phyloP scores from a whole-genome alignment of 192 early-diverging fungal species.

The Chytriomyces hyalinus region DNA sequence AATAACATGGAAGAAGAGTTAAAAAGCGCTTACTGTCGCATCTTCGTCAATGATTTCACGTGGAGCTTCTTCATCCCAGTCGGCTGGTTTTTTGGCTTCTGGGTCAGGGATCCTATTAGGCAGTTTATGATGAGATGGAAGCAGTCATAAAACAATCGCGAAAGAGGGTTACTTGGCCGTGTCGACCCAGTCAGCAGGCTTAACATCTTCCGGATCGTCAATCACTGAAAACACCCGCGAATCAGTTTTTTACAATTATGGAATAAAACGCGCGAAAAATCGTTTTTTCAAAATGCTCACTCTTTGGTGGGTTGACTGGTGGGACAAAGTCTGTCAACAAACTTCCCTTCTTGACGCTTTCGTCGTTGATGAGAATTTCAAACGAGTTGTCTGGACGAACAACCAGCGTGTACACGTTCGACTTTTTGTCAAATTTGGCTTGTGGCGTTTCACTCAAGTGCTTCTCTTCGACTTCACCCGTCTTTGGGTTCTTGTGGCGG shows the following conservation, averaged over 20 bases:
- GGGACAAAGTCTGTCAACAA: conserved; percentile 81
- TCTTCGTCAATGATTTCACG: conserved; percentile 74
- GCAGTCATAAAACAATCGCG: background rate
- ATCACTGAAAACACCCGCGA: conserved; percentile 55
- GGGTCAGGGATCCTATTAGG: conserved; percentile 70
- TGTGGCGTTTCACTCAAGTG: conserved; percentile 72
- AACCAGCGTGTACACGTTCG: conserved; percentile 82
- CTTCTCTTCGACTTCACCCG: conserved; percentile 84
- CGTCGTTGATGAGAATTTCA: conserved; percentile 77
- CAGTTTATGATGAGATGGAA: background rate
- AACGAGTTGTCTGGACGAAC: conserved; percentile 83
- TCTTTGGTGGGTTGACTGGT: conserved; percentile 84
- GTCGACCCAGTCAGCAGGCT: conserved; percentile 90
- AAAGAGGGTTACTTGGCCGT: conserved; percentile 53
- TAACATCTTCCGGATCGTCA: conserved; percentile 73
- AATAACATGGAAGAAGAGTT: conserved; percentile 17
- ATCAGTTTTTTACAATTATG: background rate
- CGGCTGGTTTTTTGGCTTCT: conserved; percentile 74
- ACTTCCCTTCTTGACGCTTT: conserved; percentile 66
- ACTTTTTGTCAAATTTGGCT: conserved; percentile 70
- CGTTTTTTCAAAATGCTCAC: conserved; percentile 46
- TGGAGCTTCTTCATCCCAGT: conserved; percentile 90
- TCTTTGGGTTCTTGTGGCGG: conserved; percentile 85
- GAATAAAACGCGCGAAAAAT: background rate
- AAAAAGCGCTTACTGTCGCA: conserved; percentile 57